These are phyloP conservation scores for Erysiphe neolycopersici DNA, from an alignment of 2,329 filamentous ascomycete genomes.

Conservation along the genomic window DNA sequence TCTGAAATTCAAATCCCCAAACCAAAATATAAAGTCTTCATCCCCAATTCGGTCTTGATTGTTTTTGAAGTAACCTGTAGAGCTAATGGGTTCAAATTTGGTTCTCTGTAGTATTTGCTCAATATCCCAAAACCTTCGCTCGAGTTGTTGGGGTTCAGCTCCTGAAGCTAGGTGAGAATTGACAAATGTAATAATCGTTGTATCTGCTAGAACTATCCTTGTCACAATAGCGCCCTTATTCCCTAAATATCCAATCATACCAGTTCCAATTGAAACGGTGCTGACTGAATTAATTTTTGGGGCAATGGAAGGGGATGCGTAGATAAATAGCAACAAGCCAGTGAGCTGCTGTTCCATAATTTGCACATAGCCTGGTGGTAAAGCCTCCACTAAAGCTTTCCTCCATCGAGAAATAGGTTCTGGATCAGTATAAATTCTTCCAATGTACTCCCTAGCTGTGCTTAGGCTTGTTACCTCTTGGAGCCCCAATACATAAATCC, in stretches of 20 bases:
- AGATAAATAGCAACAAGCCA: conserved; percentile 61
- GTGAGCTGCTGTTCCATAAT: conserved; percentile 65
- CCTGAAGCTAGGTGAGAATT: conserved; percentile 85
- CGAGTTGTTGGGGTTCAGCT: conserved; percentile 46
- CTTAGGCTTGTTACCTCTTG: conserved; percentile 83
- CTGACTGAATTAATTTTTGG: conserved; percentile 57
- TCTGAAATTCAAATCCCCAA: conserved; percentile 87
- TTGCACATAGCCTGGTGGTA: conserved; percentile 53
- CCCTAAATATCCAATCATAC: conserved; percentile 74
- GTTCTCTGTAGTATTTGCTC: conserved; percentile 50
- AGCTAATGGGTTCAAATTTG: conserved; percentile 47
- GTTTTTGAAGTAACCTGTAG: conserved; percentile 36
- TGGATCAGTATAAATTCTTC: conserved; percentile 43
- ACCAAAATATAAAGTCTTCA: conserved; percentile 88
- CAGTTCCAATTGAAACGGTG: conserved; percentile 63
- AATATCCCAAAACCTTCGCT: conserved; percentile 69
- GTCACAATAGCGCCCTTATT: conserved; percentile 83
- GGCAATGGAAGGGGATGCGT: conserved; percentile 52
- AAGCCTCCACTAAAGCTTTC: conserved; percentile 38
- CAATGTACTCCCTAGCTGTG: conserved; percentile 51
- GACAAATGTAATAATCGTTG: conserved; percentile 67
- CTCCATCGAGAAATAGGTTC: conserved; percentile 56
- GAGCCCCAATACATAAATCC: conserved; percentile 67
- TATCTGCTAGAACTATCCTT: conserved; percentile 65
- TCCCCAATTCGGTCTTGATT: conserved; percentile 50